Conservation (phyloP, 345 rosid genomes). For the Crucihimalaya himalaica region DNA sequence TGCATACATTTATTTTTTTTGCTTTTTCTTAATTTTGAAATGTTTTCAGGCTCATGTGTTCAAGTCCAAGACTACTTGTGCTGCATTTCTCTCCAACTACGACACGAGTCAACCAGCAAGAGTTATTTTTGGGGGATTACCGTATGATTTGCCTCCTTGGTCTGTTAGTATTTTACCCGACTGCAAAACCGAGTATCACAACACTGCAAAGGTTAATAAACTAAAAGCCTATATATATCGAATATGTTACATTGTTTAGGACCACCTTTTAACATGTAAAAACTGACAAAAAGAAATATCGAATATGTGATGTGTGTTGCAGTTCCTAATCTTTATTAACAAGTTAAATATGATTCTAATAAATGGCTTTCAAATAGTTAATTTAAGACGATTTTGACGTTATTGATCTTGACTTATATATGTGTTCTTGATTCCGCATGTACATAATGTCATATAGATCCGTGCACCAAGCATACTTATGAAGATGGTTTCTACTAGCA, state of each 20-base stretch:
- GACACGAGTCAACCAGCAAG: conserved; percentile 45
- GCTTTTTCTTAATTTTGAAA: neutral
- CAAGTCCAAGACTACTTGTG: conserved; percentile 58
- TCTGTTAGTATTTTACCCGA: conserved; percentile 93
- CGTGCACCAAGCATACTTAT: conserved; percentile 61
- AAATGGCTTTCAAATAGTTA: conserved; percentile 44
- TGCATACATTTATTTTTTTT: neutral
- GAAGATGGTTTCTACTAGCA: conserved; percentile 60
- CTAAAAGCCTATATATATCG: conserved; percentile 1
- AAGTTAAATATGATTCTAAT: neutral
- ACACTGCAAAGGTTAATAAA: conserved; percentile 69
- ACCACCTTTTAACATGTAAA: neutral
- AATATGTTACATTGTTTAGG: neutral
- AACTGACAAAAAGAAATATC: neutral
- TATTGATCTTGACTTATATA: neutral
- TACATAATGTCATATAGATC: conserved; percentile 47
- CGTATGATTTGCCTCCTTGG: conserved; percentile 80
- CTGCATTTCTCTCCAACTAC: conserved; percentile 82
- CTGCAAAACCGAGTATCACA: conserved; percentile 63
- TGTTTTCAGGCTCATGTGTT: conserved; percentile 67
- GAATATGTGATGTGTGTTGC: neutral
- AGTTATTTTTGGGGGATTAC: conserved; percentile 58
- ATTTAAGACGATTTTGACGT: conserved; percentile 25
- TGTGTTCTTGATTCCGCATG: neutral
- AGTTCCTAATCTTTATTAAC: neutral